Evolutionary conservation across 1,284 basidiomycete genomes (phyloP), one percentile per base, ranked within the genome.

Genomic region (Chondrostereum purpureum): DNA sequence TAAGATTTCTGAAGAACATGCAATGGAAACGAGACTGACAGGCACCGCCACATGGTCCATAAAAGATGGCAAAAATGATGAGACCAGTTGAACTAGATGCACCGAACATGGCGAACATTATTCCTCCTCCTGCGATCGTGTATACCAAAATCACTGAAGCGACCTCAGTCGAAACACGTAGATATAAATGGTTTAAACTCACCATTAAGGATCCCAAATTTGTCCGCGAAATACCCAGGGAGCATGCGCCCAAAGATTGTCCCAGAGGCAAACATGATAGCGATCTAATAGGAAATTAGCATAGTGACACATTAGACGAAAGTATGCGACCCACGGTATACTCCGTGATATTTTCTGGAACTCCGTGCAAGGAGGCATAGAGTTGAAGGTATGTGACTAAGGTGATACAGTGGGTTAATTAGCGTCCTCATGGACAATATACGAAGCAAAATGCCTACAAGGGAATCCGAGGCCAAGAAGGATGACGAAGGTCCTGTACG

Each of bases 41-140:
- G 57, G 66, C 70, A 39, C 70, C 69, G n/a, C 69, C 69, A 50
- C 72, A 70, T 57, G 71, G 70, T 2, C 72, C 73, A 50, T 72
- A 75, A 43, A 71, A 60, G 21, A 72, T 55, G 5, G 59, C 67
- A 53, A 75, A 72, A 4, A 59, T 55, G 3, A 65, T 55, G 6
- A 70, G 60, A 6, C 70, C 71, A 2, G 52, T 57, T 24, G 64
- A 48, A 41, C 50, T 66, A 3, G 59, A 63, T 1, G 67, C 68
- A 13, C 65, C 69, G 46, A 72, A 63, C 59, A 74, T 61, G 12
- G 61, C 64, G 48, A 71, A 73, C 16, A 74, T 62, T 23, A 74
- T 47, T 17, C 56, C 60, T 8, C 62, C 69, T 14, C 43, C 34
- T 14, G 43, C 35, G 13, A 38, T 10, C 14, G 36, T 44, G 13